phyloP scores from a whole-genome alignment of 2,329 filamentous ascomycete species.

The Gliomastix tumulicola region DNA sequence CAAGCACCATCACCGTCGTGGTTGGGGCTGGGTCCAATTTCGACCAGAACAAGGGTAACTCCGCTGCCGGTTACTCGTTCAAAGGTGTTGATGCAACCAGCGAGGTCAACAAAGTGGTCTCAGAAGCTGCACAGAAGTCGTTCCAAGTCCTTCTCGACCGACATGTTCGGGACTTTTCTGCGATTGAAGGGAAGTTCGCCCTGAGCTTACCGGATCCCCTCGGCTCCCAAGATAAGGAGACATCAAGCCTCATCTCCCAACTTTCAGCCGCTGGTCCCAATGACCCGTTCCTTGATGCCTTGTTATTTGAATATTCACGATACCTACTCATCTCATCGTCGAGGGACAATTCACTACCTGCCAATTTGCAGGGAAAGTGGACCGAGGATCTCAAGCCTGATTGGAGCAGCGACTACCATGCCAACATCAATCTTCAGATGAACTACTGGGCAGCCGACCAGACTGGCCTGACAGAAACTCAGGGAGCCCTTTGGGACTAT shows the following conservation, averaged over 20 bases:
- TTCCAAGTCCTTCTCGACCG: constrained; percentile 18
- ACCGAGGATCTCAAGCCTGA: constrained; percentile 28
- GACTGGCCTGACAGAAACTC: constrained; percentile 38
- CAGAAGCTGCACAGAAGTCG: constrained; percentile 21
- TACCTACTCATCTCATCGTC: constrained; percentile 49
- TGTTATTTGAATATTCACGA: constrained; percentile 46
- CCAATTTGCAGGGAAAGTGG: constrained; percentile 53
- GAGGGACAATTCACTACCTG: constrained; percentile 40
- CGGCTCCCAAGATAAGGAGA: constrained; percentile 29
- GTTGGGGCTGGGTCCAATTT: constrained; percentile 41
- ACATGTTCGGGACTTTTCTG: constrained; percentile 33
- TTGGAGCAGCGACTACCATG: constrained; percentile 48
- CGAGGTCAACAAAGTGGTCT: constrained; percentile 23
- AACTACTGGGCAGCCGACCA: constrained; percentile 51
- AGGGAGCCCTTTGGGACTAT: constrained; percentile 41
- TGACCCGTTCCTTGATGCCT: constrained; percentile 43
- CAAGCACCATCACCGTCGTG: constrained; percentile 26
- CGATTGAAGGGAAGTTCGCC: constrained; percentile 28
- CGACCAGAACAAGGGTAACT: constrained; percentile 39
- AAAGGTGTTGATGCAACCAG: constrained; percentile 34
- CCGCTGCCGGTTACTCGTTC: constrained; percentile 35
- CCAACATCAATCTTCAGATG: constrained; percentile 56
- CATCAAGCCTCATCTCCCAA: constrained; percentile 26
- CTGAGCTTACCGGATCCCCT: constrained; percentile 36
- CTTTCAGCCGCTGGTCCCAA: constrained; percentile 22